Conservation (phyloP, 352 stramenopile species). For the Phytopythium kandeliae region DNA sequence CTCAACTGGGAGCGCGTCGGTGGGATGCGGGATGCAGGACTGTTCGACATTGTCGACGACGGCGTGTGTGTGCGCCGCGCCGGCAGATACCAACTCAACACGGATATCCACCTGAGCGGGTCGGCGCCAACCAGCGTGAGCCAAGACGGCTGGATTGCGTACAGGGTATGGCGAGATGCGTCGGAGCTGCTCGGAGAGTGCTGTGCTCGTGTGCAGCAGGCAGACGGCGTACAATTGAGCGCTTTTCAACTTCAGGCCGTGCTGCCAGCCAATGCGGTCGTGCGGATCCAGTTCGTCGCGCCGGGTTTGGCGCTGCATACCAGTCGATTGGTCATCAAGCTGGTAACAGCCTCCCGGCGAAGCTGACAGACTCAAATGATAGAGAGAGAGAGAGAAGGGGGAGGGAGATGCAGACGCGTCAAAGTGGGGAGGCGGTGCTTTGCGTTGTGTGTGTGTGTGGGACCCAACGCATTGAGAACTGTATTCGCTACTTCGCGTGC, state of each 20-base stretch:
- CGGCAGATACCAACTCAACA: conserved; percentile 26
- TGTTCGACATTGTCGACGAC: conserved; percentile 26
- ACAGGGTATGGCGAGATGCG: conserved; percentile 30
- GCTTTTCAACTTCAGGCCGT: conserved; percentile 18
- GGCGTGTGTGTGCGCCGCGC: conserved; percentile 16
- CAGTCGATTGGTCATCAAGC: conserved; percentile 25
- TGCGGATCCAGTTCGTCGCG: conserved; percentile 32
- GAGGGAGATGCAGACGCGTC: too few species aligned
- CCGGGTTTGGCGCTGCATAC: conserved; percentile 32
- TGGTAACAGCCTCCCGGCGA: neutral
- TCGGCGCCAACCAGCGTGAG: neutral
- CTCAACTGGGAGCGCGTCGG: conserved; percentile 22
- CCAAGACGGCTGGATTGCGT: conserved; percentile 10
- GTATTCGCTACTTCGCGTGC: too few species aligned
- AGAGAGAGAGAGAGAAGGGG: too few species aligned
- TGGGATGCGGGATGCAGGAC: conserved; percentile 8
- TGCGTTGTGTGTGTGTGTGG: too few species aligned
- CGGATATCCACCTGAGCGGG: conserved; percentile 21
- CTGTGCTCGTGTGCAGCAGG: conserved; percentile 17
- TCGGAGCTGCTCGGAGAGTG: conserved; percentile 26
- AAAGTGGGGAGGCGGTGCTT: too few species aligned
- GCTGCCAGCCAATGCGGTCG: conserved; percentile 19
- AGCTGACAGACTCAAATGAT: too few species aligned
- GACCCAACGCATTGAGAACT: too few species aligned
- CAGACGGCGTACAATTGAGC: conserved; percentile 30